phyloP scores from a whole-genome alignment of 257 asterid genomes.

The Mitragyna speciosa region DNA sequence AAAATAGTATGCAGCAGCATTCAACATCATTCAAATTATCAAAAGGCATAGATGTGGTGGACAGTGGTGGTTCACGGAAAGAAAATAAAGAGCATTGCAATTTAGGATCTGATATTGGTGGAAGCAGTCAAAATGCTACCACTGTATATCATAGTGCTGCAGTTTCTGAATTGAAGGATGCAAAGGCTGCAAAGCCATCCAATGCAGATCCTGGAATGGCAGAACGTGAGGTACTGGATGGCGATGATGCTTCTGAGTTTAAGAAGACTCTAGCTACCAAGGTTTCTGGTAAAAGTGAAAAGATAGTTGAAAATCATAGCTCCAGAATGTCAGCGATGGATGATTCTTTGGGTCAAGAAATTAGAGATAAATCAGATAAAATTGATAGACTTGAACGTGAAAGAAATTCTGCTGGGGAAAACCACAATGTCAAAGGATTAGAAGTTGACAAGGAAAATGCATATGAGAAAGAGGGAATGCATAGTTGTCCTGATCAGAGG shows the following conservation, averaged over 20 bases:
- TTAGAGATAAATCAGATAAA: conserved; percentile 46
- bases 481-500: conserved; percentile 54
- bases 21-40: conserved; percentile 34
- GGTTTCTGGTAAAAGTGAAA: conserved; percentile 43
- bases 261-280: conserved; percentile 30
- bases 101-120: conserved; percentile 33
- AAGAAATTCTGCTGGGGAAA: conserved; percentile 41
- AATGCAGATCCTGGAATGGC: conserved; percentile 31
- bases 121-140: conserved; percentile 27
- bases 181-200: conserved; percentile 36
- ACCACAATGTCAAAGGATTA: conserved; percentile 30
- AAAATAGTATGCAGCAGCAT: conserved; percentile 29
- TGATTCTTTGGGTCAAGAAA: conserved; percentile 32
- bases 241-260: conserved; percentile 28
- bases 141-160: conserved; percentile 22
- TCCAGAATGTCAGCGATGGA: conserved; percentile 33
- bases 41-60: conserved; percentile 33
- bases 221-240: conserved; percentile 35
- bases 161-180: conserved; percentile 31
- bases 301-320: conserved; percentile 37
- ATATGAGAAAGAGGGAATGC: conserved; percentile 53
- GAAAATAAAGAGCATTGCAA: conserved; percentile 34
- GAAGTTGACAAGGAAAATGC: conserved; percentile 46
- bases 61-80: conserved; percentile 43
- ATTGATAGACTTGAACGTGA: conserved; percentile 44